These are phyloP conservation scores for Neocucurbitaria cava DNA, from an alignment of 2,329 filamentous ascomycete species.

Conservation along the genomic window DNA sequence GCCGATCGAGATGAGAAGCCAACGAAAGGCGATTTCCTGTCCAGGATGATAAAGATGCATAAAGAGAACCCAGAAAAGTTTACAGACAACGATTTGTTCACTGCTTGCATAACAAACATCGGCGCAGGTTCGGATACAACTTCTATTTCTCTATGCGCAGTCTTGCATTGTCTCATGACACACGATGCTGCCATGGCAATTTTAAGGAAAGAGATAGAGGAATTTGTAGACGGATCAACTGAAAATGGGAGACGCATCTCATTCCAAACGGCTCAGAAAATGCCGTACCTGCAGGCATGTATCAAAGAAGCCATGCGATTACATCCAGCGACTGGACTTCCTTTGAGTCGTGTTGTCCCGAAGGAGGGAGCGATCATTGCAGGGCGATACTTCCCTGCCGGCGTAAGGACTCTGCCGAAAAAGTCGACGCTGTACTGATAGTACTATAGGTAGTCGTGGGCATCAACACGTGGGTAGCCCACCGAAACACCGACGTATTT, in stretches of 20 bases:
- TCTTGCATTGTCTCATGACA: conserved; percentile 30
- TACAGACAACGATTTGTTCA: conserved; percentile 44
- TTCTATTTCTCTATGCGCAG: conserved; percentile 43
- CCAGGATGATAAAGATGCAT: no score
- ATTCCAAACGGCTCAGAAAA: conserved; percentile 31
- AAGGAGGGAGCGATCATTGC: no score
- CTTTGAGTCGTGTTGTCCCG: conserved; percentile 28
- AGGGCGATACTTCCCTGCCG: no score
- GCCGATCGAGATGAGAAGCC: no score
- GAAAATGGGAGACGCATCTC: no score
- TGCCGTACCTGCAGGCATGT: conserved; percentile 38
- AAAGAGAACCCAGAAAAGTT: conserved; percentile 39
- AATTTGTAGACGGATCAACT: background rate
- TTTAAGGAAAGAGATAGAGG: conserved; percentile 24
- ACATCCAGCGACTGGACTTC: conserved; percentile 31
- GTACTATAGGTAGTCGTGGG: no score
- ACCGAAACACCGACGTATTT: conserved; percentile 21
- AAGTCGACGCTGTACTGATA: no score
- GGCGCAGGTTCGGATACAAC: conserved; percentile 55
- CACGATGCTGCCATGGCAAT: conserved; percentile 15
- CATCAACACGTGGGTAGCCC: conserved; percentile 28
- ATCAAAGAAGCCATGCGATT: conserved; percentile 36
- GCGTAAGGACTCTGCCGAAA: no score
- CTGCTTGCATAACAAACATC: conserved; percentile 46
- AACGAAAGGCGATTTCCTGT: no score